Evolutionary conservation across 108 stramenopile genomes (phyloP), one percentile per base, ranked within the genome.

Genomic region (Cyclotella atomus): DNA sequence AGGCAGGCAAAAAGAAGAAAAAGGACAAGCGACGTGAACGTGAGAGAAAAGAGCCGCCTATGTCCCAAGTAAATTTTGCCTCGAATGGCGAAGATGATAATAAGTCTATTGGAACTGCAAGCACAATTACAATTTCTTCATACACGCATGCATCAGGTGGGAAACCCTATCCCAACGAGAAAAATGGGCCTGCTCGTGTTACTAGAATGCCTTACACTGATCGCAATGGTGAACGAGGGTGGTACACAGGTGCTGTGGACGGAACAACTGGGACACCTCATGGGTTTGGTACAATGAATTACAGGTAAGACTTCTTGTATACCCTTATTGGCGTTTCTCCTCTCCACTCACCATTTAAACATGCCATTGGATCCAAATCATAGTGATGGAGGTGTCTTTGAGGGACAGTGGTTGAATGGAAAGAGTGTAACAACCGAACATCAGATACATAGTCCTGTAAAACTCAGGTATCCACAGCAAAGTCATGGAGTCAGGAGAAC

Each of bases 191-290:
- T 15, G 72, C 72, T 16, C 38, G 54, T 20, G 79, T 81, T 17
- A 81, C 79, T n/a, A 68, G 79, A 9, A 69, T 81, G 79, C 79
- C 79, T 4, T 73, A 73, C 79, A 73, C 60, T 3, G 79, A 81
- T 46, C 53, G 46, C 17, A 44, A 69, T 41, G 60, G 67, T 16
- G 71, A 68, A 63, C 53, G 45, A 4, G 79, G 79, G 50, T 81
- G 79, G 79, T 81, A 73, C 61, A 81, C 79, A 19, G 79, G 79
- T 15, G 59, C 59, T 43, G 79, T 81, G 10, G 57, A 70, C 38
- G 25, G 57, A 0, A 68, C 29, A 27, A 63, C 68, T 16, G 79
- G 79, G 12, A 59, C 47, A 9, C 79, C 79, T 2, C 35, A 81
- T 36, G 79, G 79, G 7, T 38, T 38, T 47, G 77, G 77, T 0